A percentile compares a stretch with the other conserved stretches of the same genome.
Conservation (phyloP, 2,329 filamentous ascomycete genomes). For the Chrysoporthe austroafricana region DNA sequence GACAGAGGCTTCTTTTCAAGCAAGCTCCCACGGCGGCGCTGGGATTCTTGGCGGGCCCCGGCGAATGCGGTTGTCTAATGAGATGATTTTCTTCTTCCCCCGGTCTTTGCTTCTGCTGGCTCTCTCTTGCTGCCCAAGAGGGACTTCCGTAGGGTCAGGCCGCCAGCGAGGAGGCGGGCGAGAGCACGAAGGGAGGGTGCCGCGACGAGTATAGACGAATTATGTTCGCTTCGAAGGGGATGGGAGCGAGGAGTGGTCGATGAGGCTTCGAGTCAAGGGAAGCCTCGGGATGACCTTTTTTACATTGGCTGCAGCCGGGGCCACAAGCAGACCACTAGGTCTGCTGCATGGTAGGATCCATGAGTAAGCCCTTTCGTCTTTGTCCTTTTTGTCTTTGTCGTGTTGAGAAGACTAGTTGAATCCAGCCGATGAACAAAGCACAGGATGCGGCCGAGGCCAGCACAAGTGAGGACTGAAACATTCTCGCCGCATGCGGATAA, state of each 20-base stretch:
- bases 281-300: not conserved
- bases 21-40: not conserved
- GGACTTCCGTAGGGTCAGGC: not conserved
- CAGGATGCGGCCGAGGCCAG: not conserved
- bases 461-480: slow-evolving; percentile 5
- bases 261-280: not conserved
- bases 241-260: not conserved
- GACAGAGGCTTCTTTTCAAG: slow-evolving; percentile 25
- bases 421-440: slow-evolving; percentile 12
- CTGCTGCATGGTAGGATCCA: not conserved
- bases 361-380: slow-evolving; percentile 11
- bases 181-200: not conserved
- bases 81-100: slow-evolving; percentile 24
- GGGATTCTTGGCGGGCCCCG: slow-evolving; percentile 24
- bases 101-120: slow-evolving; percentile 11
- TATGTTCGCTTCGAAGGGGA: not conserved
- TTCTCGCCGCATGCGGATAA: slow-evolving; percentile 17
- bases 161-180: not conserved
- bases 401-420: not conserved
- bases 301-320: not conserved
- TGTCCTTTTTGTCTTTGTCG: slow-evolving; percentile 6
- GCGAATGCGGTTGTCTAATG: slow-evolving; percentile 27
- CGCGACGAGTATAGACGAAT: slow-evolving; percentile 2
- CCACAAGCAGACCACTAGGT: not conserved
- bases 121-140: not conserved